Conservation (phyloP, 768 basidiomycete species). For the Tephrocybe sp. region DNA sequence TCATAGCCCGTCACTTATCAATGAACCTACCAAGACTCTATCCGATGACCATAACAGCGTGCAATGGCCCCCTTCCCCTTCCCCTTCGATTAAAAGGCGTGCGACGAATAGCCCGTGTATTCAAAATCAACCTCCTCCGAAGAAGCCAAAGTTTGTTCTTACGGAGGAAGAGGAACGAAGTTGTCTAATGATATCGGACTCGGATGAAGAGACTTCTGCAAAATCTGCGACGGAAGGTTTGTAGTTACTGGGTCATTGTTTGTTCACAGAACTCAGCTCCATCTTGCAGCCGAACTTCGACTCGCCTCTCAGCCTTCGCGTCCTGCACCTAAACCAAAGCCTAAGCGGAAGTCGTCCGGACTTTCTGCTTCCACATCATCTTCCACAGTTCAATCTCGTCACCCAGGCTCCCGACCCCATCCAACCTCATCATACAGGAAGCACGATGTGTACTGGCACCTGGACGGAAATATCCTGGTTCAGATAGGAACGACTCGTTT, state of each 20-base stretch:
- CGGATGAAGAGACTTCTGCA: background rate
- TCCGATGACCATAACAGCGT: background rate
- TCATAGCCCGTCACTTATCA: background rate
- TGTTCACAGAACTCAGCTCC: background rate
- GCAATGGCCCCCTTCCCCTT: background rate
- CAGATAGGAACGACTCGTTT: conserved; percentile 11
- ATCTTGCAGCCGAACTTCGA: background rate
- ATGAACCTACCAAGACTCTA: background rate
- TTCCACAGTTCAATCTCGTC: background rate
- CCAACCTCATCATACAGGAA: conserved; percentile 1
- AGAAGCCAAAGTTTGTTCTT: background rate
- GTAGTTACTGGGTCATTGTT: background rate
- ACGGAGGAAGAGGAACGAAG: background rate
- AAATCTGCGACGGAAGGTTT: background rate
- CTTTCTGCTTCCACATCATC: background rate
- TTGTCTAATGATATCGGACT: background rate
- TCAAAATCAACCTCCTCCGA: background rate
- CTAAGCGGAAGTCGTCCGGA: background rate
- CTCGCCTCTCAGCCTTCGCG: background rate
- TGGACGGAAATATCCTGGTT: conserved; percentile 16
- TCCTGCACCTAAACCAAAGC: background rate
- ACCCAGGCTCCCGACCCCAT: background rate
- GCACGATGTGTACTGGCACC: conserved; percentile 13
- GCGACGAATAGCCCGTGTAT: background rate
- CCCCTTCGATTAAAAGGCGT: conserved; percentile 1